A percentile compares a stretch with the other conserved stretches of the same genome.
phyloP scores from a whole-genome alignment of 345 rosid genomes.

The Salix exigua region DNA sequence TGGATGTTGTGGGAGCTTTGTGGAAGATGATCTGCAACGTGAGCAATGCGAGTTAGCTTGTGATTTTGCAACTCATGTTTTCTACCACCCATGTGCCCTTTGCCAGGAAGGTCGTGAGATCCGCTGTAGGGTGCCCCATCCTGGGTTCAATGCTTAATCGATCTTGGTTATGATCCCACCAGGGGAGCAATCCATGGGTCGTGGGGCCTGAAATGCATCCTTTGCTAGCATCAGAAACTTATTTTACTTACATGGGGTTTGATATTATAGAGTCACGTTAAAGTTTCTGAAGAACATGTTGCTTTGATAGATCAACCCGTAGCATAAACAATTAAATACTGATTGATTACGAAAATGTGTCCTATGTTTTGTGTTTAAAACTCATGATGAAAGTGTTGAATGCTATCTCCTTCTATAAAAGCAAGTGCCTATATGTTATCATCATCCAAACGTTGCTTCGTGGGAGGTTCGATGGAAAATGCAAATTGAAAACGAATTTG shows the following conservation, averaged over 20 bases:
- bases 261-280: neutral
- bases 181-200: conserved; percentile 69
- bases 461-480: too few species aligned
- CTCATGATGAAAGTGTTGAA: neutral
- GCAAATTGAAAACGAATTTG: too few species aligned
- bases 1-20: conserved; percentile 73
- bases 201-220: conserved; percentile 32
- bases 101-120: conserved; percentile 98
- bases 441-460: too few species aligned
- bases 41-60: conserved; percentile 72
- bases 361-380: neutral
- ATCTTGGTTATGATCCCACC: conserved; percentile 74
- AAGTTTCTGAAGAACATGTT: neutral
- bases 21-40: conserved; percentile 65
- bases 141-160: conserved; percentile 72
- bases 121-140: conserved; percentile 81
- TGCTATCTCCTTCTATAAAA: too few species aligned
- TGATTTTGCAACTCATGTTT: conserved; percentile 68
- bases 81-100: conserved; percentile 81
- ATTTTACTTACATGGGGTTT: neutral
- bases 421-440: too few species aligned
- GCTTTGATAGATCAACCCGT: neutral
- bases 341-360: neutral
- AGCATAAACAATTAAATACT: neutral
- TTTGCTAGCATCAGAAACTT: neutral